These are phyloP conservation scores for Kodamaea ohmeri DNA, from an alignment of 1,139 yeast genomes.

Conservation along the genomic window DNA sequence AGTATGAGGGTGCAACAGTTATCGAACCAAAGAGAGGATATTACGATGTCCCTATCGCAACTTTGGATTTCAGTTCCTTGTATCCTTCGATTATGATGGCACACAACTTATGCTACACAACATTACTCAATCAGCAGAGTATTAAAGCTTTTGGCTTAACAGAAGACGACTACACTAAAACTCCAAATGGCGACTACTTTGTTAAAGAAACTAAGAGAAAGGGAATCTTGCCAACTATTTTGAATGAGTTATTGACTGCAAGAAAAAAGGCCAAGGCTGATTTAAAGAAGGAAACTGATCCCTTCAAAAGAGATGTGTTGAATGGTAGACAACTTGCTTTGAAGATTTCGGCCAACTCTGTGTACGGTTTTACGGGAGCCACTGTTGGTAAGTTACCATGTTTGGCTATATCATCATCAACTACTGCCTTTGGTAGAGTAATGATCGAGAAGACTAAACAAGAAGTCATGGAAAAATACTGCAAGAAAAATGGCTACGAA, in stretches of 20 bases:
- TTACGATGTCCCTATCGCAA: slow-evolving; percentile 95
- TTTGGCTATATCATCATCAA: slow-evolving; percentile 91
- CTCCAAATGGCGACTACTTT: slow-evolving; percentile 93
- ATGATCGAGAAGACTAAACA: slow-evolving; percentile 93
- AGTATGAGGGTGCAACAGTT: slow-evolving; percentile 98
- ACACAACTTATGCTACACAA: slow-evolving; percentile 93
- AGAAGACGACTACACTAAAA: slow-evolving; percentile 75
- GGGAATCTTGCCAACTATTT: slow-evolving; percentile 89
- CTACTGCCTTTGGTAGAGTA: slow-evolving; percentile 91
- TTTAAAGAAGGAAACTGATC: slow-evolving; percentile 88
- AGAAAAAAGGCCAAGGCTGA: slow-evolving; percentile 92
- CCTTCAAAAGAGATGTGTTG: slow-evolving; percentile 86
- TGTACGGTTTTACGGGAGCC: slow-evolving; percentile 98
- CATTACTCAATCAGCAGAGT: slow-evolving; percentile 67
- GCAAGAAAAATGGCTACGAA: slow-evolving; percentile 73
- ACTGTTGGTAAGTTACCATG: slow-evolving; percentile 97
- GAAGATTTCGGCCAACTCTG: slow-evolving; percentile 96
- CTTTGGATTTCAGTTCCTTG: slow-evolving; percentile 94
- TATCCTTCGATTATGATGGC: slow-evolving; percentile 99
- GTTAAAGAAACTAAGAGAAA: slow-evolving; percentile 69
- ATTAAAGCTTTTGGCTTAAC: slow-evolving; percentile 62
- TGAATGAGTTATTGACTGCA: slow-evolving; percentile 83
- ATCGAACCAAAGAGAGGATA: slow-evolving; percentile 95
- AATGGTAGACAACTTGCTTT: slow-evolving; percentile 97
- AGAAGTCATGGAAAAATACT: slow-evolving; percentile 78